Conservation (phyloP, 1,284 basidiomycete genomes). For the Singerocomus inundabilis region DNA sequence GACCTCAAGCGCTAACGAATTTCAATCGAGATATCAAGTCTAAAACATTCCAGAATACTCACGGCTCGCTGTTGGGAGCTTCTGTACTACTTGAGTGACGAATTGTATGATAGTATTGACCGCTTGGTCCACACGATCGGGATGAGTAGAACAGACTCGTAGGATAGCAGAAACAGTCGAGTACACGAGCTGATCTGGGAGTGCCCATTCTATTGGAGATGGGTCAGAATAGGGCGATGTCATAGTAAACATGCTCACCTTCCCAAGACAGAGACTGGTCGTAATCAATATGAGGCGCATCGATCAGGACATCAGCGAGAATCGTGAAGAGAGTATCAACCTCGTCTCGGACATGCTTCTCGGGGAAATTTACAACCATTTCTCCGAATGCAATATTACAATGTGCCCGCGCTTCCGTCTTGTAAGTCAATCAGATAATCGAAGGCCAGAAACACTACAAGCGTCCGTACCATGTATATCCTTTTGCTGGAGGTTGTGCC, state of each 20-base stretch:
- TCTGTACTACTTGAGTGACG: slow-evolving; percentile 54
- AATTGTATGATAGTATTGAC: slow-evolving; percentile 61
- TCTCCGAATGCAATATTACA: slow-evolving; percentile 80
- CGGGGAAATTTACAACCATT: slow-evolving; percentile 61
- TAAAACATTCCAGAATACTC: slow-evolving; percentile 26
- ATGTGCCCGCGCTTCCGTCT: slow-evolving; percentile 64
- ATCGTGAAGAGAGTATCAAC: slow-evolving; percentile 51
- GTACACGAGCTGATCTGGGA: slow-evolving; percentile 78
- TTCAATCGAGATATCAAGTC: background rate
- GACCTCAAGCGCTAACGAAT: slow-evolving; percentile 57
- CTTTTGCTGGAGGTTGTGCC: background rate
- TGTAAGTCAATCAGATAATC: slow-evolving; percentile 11
- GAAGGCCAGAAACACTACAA: background rate
- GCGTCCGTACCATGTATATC: slow-evolving; percentile 26
- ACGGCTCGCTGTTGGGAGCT: slow-evolving; percentile 57
- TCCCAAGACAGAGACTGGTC: slow-evolving; percentile 76
- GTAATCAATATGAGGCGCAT: slow-evolving; percentile 72
- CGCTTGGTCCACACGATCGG: slow-evolving; percentile 46
- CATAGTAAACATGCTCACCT: slow-evolving; percentile 42
- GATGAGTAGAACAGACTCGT: slow-evolving; percentile 55
- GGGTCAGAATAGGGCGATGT: slow-evolving; percentile 11
- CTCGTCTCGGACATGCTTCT: slow-evolving; percentile 48
- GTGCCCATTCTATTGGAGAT: slow-evolving; percentile 62
- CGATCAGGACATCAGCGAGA: slow-evolving; percentile 63
- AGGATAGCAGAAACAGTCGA: slow-evolving; percentile 74